Percentiles rank a stretch among this genome's conserved stretches.
Conservation (phyloP, 2,329 filamentous ascomycete species). For the Juglanconis sp. region DNA sequence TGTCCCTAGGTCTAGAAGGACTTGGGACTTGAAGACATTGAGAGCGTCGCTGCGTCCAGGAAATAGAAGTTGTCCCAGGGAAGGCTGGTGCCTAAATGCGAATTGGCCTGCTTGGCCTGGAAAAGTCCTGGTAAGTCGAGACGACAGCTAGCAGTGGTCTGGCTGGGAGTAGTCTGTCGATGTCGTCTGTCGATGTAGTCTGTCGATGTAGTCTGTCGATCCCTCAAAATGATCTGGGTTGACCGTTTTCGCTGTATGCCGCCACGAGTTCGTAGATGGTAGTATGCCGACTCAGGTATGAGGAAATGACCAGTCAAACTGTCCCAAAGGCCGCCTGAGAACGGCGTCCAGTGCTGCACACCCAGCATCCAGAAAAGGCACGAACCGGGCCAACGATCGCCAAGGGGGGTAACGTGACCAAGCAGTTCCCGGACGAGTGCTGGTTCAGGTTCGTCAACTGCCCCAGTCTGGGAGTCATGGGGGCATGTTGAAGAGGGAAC, state of each 20-base stretch:
- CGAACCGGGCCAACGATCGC: background rate
- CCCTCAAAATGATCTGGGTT: background rate
- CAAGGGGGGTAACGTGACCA: constrained; percentile 5
- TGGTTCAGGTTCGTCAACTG: constrained; percentile 2
- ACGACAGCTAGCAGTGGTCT: background rate
- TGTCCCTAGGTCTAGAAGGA: background rate
- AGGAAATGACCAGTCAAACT: background rate
- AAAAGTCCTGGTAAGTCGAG: background rate
- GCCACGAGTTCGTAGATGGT: background rate
- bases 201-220: background rate
- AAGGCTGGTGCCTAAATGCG: background rate
- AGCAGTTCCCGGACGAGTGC: background rate
- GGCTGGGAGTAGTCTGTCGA: no score
- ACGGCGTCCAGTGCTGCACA: background rate
- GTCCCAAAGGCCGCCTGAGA: background rate
- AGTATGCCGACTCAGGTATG: background rate
- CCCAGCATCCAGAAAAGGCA: background rate
- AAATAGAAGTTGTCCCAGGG: background rate
- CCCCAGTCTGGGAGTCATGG: constrained; percentile 1
- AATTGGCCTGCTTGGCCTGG: background rate
- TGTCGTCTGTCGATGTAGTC: no score
- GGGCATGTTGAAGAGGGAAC: constrained; percentile 5
- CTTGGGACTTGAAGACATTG: background rate
- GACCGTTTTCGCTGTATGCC: background rate
- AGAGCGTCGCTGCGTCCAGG: background rate